Evolutionary conservation across 75 land plant species (phyloP), one percentile per base, ranked within the genome.

Genomic region (Ceratopteris richardii): DNA sequence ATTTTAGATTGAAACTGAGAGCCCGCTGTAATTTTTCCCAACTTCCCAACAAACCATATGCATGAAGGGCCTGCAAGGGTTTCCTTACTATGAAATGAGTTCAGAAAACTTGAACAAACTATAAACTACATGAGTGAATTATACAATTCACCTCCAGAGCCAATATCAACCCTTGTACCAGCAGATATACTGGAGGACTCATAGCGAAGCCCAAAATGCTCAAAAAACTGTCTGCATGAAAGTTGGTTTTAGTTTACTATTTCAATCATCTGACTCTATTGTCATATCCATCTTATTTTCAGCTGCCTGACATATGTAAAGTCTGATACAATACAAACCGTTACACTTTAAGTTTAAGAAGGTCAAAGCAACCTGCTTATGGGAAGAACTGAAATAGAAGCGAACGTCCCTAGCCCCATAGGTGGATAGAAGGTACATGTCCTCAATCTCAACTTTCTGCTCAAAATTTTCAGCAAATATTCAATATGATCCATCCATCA

Each of bases 21-120:
- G 11, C 90, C 90, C 51, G 81, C 67, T 47, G 90, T 81, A 14
- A 88, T 31, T 21, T 74, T 77, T 44, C 93, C 93, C 11, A 76
- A 44, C 74, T 67, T 83, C 53, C 79, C 66, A 12, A 81, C 77
- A 33, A 77, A 31, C 93, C 93, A 88, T 51, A 73, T 78, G 66
- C 60, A 56, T 55, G 44, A 57, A 55, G 80, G 88, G 43, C 50
- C 50, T 46, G 50, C 22, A 46, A n/a, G 2, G 14, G 42, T 10
- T 40, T 40, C 14, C 9, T 40, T 9, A 40, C 42, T 40, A 40
- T 9, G 13, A 40, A 40, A 9, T 40, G 9, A 40, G 14, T n/a
- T n/a, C 2, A 46, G 17, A 27, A 44, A 22, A 23, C 24, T 65
- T 41, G 67, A 24, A n/a, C 60, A 48, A 43, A 57, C 67, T 37